phyloP scores from a whole-genome alignment of 495 filamentous ascomycete genomes.

The Hypoxylon crocopeplum region DNA sequence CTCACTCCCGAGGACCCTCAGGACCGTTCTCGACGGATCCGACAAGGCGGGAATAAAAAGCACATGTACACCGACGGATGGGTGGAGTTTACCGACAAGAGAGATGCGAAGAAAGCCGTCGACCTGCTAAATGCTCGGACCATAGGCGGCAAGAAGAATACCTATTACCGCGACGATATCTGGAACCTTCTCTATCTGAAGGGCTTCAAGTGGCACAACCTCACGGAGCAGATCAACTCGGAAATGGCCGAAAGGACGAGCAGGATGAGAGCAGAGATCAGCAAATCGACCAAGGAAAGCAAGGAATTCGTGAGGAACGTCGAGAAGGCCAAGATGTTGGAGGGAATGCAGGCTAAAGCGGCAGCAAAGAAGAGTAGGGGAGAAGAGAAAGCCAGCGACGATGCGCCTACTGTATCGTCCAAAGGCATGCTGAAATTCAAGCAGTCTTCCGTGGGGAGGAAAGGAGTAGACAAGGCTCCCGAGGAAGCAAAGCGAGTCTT shows the following conservation, averaged over 20 bases:
- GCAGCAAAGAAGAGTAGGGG: conserved; percentile 62
- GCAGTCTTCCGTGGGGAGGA: conserved; percentile 66
- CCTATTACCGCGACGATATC: conserved; percentile 91
- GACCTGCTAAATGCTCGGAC: conserved; percentile 83
- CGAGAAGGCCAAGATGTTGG: conserved; percentile 74
- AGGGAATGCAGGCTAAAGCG: conserved; percentile 70
- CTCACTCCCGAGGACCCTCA: conserved; percentile 79
- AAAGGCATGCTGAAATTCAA: conserved; percentile 68
- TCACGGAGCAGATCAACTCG: conserved; percentile 72
- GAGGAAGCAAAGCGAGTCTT: conserved; percentile 79
- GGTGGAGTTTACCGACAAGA: conserved; percentile 84
- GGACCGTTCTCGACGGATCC: conserved; percentile 63
- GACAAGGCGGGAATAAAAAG: conserved; percentile 85
- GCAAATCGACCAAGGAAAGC: conserved; percentile 78
- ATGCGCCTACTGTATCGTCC: conserved; percentile 15
- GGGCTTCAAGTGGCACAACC: conserved; percentile 82
- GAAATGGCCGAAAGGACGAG: conserved; percentile 85
- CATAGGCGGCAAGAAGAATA: conserved; percentile 86
- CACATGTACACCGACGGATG: conserved; percentile 88
- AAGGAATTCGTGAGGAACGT: conserved; percentile 81
- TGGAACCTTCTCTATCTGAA: conserved; percentile 80
- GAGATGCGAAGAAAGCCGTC: conserved; percentile 79
- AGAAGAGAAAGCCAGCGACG: conserved; percentile 23
- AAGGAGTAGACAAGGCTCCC: conserved; percentile 56
- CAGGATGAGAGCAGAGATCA: conserved; percentile 81